Conservation (phyloP, 768 basidiomycete genomes). For the button mushroom (Agaricus bisporus) region DNA sequence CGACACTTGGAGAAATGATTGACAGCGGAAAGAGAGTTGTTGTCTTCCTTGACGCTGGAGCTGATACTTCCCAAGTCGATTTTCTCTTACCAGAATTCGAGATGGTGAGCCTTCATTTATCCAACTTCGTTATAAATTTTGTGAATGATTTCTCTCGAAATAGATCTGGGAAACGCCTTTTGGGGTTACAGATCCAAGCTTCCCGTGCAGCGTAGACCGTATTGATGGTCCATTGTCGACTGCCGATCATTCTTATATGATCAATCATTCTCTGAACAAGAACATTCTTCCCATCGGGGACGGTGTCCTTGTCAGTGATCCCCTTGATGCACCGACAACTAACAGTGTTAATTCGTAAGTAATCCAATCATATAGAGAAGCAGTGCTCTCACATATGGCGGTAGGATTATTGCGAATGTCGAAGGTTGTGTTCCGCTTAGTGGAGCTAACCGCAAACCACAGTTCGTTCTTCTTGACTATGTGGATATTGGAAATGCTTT, state of each 20-base stretch:
- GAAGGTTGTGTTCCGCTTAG: constrained; percentile 35
- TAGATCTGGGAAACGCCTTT: constrained; percentile 59
- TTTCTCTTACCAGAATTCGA: constrained; percentile 54
- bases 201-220: constrained; percentile 50
- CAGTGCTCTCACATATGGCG: not conserved
- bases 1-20: constrained; percentile 58
- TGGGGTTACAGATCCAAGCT: constrained; percentile 38
- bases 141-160: not conserved
- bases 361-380: not conserved
- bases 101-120: constrained; percentile 30
- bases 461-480: constrained; percentile 49
- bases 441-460: constrained; percentile 38
- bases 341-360: constrained; percentile 34
- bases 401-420: constrained; percentile 34
- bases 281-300: constrained; percentile 31
- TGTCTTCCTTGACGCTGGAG: constrained; percentile 52
- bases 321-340: constrained; percentile 28
- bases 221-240: constrained; percentile 41
- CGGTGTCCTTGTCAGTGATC: constrained; percentile 34
- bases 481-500: constrained; percentile 42
- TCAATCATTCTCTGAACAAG: constrained; percentile 52
- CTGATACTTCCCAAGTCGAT: constrained; percentile 33
- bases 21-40: constrained; percentile 53
- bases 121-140: not conserved
- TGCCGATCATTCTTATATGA: constrained; percentile 49